phyloP scores from a whole-genome alignment of 2,329 filamentous ascomycete species.

The Calonectria leucothoes region DNA sequence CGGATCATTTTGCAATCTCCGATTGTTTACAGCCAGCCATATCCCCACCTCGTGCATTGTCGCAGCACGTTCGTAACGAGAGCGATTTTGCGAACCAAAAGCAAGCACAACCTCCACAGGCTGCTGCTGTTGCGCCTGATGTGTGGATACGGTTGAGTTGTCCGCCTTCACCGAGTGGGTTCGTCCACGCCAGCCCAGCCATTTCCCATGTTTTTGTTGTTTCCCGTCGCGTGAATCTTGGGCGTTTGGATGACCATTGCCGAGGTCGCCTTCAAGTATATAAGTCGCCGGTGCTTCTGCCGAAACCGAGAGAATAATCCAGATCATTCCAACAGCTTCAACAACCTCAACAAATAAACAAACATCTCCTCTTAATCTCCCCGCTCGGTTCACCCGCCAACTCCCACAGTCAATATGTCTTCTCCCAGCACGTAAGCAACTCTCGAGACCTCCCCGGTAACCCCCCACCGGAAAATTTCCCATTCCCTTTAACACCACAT shows the following conservation, averaged over 20 bases:
- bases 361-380: neutral
- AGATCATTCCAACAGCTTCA: neutral
- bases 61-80: neutral
- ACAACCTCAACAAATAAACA: neutral
- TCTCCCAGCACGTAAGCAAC: neutral
- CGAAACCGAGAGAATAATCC: neutral
- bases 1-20: constrained; percentile 6
- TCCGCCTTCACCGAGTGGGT: neutral
- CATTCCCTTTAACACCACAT: constrained; percentile 5
- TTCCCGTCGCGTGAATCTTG: neutral
- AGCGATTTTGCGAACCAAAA: constrained; percentile 6
- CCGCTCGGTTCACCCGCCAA: neutral
- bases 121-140: neutral
- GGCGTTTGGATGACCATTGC: neutral
- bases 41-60: neutral
- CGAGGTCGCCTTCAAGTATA: neutral
- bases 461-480: neutral
- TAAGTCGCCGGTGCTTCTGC: neutral
- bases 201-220: neutral
- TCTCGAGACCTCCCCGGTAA: neutral
- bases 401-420: neutral
- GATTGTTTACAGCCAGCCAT: constrained; percentile 1
- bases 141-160: neutral
- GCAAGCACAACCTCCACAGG: neutral
- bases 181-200: neutral